Conservation (phyloP, 306 rosid genomes). For the Quercus cerris region DNA sequence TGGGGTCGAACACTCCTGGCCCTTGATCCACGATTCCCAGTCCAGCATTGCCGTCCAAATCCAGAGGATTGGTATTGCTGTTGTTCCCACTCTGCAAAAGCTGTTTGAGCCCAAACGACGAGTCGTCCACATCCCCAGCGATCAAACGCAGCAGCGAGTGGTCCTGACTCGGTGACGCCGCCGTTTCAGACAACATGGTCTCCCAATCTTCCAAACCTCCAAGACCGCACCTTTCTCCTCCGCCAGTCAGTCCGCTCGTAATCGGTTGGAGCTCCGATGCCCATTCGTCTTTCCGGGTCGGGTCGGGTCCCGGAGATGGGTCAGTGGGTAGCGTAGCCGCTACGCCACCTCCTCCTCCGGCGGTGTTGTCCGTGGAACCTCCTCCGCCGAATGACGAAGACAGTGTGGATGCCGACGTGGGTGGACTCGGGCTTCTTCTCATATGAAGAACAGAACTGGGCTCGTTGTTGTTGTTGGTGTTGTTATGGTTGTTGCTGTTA, state of each 20-base stretch:
- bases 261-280: slow-evolving; percentile 28
- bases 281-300: slow-evolving; percentile 28
- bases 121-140: slow-evolving; percentile 81
- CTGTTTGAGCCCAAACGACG: slow-evolving; percentile 73
- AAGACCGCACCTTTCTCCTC: slow-evolving; percentile 60
- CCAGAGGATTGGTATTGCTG: slow-evolving; percentile 27
- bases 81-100: slow-evolving; percentile 50
- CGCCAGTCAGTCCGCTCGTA: slow-evolving; percentile 16
- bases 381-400: slow-evolving; percentile 74
- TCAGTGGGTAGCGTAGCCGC: slow-evolving; percentile 19
- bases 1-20: slow-evolving; percentile 39
- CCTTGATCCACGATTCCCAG: slow-evolving; percentile 61
- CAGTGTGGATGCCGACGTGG: slow-evolving; percentile 88
- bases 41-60: slow-evolving; percentile 53
- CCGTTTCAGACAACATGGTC: slow-evolving; percentile 58
- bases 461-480: slow-evolving; percentile 41
- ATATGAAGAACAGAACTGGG: slow-evolving; percentile 77
- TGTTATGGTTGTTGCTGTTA: slow-evolving; percentile 13
- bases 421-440: slow-evolving; percentile 73
- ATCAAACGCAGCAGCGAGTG: slow-evolving; percentile 70
- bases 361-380: slow-evolving; percentile 22
- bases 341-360: slow-evolving; percentile 31
- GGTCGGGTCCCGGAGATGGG: slow-evolving; percentile 26
- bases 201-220: slow-evolving; percentile 86
- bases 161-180: slow-evolving; percentile 58